Conservation (phyloP, 2,329 filamentous ascomycete genomes). For the Clonostachys rosea region DNA sequence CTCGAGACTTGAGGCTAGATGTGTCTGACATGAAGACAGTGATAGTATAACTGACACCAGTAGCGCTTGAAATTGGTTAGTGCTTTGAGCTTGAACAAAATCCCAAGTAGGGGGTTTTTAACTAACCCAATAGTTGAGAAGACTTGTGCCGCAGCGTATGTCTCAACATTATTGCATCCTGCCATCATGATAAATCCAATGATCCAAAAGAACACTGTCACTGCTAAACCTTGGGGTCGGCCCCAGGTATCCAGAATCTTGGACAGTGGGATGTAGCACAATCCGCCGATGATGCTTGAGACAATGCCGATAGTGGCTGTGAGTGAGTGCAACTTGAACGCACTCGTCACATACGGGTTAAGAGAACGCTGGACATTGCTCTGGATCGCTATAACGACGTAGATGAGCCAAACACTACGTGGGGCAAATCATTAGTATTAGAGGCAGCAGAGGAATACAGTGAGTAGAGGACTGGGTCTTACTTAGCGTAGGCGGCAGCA, state of each 20-base stretch:
- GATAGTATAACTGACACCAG: constrained; percentile 51
- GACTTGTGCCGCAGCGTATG: constrained; percentile 60
- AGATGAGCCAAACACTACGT: constrained; percentile 13
- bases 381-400: constrained; percentile 11
- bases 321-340: constrained; percentile 45
- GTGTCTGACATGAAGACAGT: constrained; percentile 66
- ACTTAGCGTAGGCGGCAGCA: constrained; percentile 36
- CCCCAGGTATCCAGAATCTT: constrained; percentile 65
- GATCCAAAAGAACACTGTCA: constrained; percentile 44
- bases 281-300: constrained; percentile 47
- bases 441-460: constrained; percentile 16
- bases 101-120: not conserved
- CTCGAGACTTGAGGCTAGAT: constrained; percentile 56
- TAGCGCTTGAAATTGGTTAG: constrained; percentile 18
- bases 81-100: too few species aligned
- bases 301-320: constrained; percentile 49
- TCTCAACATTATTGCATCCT: constrained; percentile 51
- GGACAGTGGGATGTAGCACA: constrained; percentile 58
- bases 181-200: constrained; percentile 58
- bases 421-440: not conserved
- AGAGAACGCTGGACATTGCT: constrained; percentile 23
- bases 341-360: constrained; percentile 39
- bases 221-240: constrained; percentile 54
- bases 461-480: constrained; percentile 16
- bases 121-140: constrained; percentile 58